Evolutionary conservation across 78 protist species (phyloP), one percentile per base, ranked within the genome.

Genomic region (Dictyostelium brefeldianum): DNA sequence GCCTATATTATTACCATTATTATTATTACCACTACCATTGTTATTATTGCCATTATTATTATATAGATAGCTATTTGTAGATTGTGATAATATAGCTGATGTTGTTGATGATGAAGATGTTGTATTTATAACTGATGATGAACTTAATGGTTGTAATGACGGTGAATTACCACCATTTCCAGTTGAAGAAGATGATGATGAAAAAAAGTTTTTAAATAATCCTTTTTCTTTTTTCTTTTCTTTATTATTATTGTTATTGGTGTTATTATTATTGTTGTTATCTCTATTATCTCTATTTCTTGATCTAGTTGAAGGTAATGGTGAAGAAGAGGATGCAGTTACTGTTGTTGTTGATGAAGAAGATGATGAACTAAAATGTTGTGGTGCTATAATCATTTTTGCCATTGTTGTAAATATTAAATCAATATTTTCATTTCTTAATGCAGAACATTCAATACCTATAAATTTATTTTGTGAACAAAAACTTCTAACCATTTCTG

Each of bases 371-470:
- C 51, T 41, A 65, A 14, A 14, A 3, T 22, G 73, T 10, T 27
- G 73, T 65, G 73, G 46, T 29, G 46, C 11, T 7, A 59, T 59
- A 59, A 59, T 59, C 31, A 59, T 59, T 59, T 59, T 59, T 22
- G 69, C 69, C n/a, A 29, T 65, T 65, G 73, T 65, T 25, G 3
- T 31, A 15, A 71, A 87, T 2, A 87, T 27, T 12, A 36, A 54
- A 65, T 87, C 92, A 10, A 87, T 77, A 31, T 77, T 77, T 20
- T 87, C 92, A 64, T 81, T 69, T 10, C 77, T 87, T 10, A 59
- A 11, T n/a, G 92, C 59, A 2, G 92, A 87, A 50, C 92, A 87
- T 27, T 87, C 92, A 27, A 87, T 64, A 10, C 84, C 83, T 29
- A 77, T 11, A 41, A 25, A 43, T 41, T 64, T 87, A 27, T 70